A percentile compares a stretch with the other conserved stretches of the same genome.
These are phyloP conservation scores for Mycosphaerella arachidis DNA, from an alignment of 2,329 filamentous ascomycete species.

Conservation along the genomic window DNA sequence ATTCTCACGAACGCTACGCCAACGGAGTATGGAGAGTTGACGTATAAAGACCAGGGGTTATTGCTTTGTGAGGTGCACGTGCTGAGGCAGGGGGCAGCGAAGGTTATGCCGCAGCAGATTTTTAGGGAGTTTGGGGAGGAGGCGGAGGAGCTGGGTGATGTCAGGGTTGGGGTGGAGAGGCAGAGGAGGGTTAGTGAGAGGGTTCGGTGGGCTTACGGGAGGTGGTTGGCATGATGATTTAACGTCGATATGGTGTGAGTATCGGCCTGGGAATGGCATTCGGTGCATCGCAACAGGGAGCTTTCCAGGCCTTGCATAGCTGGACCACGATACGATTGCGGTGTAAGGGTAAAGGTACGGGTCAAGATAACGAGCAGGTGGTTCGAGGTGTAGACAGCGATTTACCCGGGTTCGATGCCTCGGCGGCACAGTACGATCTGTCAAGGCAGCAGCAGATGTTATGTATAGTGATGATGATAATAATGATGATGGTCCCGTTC, in stretches of 20 bases:
- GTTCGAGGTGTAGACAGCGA: background rate
- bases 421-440: background rate
- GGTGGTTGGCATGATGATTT: conserved; percentile 51
- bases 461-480: background rate
- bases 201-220: conserved; percentile 84
- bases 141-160: conserved; percentile 76
- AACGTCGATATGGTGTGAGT: too few relatives aligned
- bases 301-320: background rate
- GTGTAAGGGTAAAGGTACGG: background rate
- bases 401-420: background rate
- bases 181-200: conserved; percentile 77
- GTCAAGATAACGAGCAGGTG: background rate
- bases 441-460: background rate
- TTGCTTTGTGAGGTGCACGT: conserved; percentile 86
- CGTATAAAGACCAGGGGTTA: conserved; percentile 88
- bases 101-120: conserved; percentile 67
- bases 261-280: too few relatives aligned
- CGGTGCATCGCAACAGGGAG: too few relatives aligned
- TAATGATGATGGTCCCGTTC: background rate
- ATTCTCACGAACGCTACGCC: conserved; percentile 49
- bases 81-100: conserved; percentile 63
- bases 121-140: conserved; percentile 86
- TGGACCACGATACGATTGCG: background rate
- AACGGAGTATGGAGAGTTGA: conserved; percentile 68
- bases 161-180: conserved; percentile 67